Base-by-base conservation (phyloP, 1,284 basidiomycete genomes). In the Schizopora paradoxa region DNA sequence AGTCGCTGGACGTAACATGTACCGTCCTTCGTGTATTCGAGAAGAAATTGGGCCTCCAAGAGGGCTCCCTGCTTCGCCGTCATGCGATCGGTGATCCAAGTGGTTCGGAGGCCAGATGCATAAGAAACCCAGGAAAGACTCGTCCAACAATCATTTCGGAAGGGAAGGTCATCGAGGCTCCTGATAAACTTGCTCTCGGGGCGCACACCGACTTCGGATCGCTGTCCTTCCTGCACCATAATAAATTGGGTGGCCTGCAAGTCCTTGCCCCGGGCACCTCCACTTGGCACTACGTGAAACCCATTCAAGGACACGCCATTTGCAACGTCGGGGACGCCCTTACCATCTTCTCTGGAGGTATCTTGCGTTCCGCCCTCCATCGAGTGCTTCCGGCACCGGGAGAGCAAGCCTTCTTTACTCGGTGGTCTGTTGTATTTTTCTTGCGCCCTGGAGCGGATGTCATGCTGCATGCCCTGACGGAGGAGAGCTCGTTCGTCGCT, bases 211-310 rank as follows among this genome's bases (percentile, higher is more conserved):
- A 70, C 51, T 68, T 68, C 47, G 67, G 67, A 16, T 65, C 64
- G n/a, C 53, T 67, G 74, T 76, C 78, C 0, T 76, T 82, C 61
- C 63, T 84, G 38, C 78, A 82, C 58, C n/a, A n/a, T n/a, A 86
- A 85, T 59, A 72, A 72, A 11, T 70, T 86, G 0, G 83, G 83
- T 3, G 84, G 84, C 0, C 63, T 87, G 5, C 84, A 86, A 54
- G 81, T 86, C 1, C 66, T 84, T 32, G 71, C 73, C 1, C 81
- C 81, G 0, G 76, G 76, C 2, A 64, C 72, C 6, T 68, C 76
- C 14, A 61, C 70, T 18, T 86, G 83, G 83, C 76, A 77, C 53
- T 86, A 83, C 51, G 68, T 85, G 10, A 31, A 31, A 31, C 80
- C 80, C 1, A 58, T 83, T 23, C 72, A 74, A 0, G 72, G 74